These are phyloP conservation scores for Rhynchosporium agropyri DNA, from an alignment of 2,329 filamentous ascomycete genomes.

Conservation along the genomic window DNA sequence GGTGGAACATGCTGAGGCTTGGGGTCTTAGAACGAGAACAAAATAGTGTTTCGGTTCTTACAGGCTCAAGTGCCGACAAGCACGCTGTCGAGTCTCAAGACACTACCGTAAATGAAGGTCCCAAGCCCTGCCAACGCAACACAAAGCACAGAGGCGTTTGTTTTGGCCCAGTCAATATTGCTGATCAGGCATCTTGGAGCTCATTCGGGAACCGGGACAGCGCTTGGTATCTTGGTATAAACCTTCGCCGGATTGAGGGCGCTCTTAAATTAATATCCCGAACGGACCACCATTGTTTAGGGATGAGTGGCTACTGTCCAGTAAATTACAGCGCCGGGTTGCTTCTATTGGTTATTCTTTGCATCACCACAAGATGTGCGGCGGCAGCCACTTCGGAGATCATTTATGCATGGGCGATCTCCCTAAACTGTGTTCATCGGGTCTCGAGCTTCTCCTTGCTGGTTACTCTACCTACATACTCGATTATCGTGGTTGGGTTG, in stretches of 20 bases:
- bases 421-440: not conserved
- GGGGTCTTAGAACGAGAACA: not conserved
- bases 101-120: not conserved
- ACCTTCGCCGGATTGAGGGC: not conserved
- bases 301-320: not conserved
- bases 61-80: not conserved
- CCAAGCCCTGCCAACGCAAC: not conserved
- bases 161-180: slow-evolving; percentile 1
- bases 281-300: slow-evolving; percentile 1
- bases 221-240: not conserved
- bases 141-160: not conserved
- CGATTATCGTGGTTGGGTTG: not conserved
- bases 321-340: not conserved
- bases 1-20: not conserved
- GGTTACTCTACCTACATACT: no score
- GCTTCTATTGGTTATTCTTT: not conserved
- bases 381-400: slow-evolving; percentile 10
- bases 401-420: slow-evolving; percentile 15
- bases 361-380: not conserved
- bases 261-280: not conserved
- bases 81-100: no score
- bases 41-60: slow-evolving; percentile 14
- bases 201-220: no score
- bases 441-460: not conserved
- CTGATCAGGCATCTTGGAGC: not conserved